These are phyloP conservation scores for Trypanosoma lewisi DNA, from an alignment of 208 protist genomes.

Conservation along the genomic window DNA sequence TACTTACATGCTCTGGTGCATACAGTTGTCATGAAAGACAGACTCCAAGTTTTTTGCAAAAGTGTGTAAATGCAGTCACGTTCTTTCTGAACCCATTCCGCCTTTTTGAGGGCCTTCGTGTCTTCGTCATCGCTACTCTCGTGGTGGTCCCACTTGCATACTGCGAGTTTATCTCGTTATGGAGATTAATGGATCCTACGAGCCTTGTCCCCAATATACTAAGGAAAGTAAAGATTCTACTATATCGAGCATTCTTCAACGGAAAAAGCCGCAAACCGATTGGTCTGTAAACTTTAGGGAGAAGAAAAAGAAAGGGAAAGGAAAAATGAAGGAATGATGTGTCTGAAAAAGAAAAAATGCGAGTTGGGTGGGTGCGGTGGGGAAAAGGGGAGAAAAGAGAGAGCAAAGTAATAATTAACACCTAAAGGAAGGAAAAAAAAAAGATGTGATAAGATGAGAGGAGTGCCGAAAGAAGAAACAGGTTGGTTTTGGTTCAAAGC, in stretches of 20 bases:
- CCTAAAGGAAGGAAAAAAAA: neutral
- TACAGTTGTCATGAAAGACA: slow-evolving; percentile 27
- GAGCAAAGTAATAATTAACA: too few species aligned
- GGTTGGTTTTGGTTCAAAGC: too few species aligned
- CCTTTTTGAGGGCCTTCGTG: slow-evolving; percentile 48
- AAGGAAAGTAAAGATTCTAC: slow-evolving; percentile 56
- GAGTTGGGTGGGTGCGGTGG: neutral
- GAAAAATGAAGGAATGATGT: neutral
- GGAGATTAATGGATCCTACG: slow-evolving; percentile 81
- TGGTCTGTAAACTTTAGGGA: slow-evolving; percentile 75
- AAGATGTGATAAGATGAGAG: neutral
- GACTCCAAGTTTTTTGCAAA: slow-evolving; percentile 19
- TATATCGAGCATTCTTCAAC: slow-evolving; percentile 49
- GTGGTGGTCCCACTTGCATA: slow-evolving; percentile 57
- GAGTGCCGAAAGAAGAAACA: neutral
- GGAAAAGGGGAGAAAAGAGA: slow-evolving; percentile 1
- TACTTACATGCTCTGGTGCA: slow-evolving; percentile 45
- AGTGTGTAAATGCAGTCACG: slow-evolving; percentile 42
- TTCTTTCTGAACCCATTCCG: slow-evolving; percentile 65
- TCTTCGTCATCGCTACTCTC: slow-evolving; percentile 55
- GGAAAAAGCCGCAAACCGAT: slow-evolving; percentile 78
- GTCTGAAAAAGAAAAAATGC: slow-evolving; percentile 1
- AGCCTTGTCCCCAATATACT: slow-evolving; percentile 55
- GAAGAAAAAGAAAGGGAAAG: slow-evolving; percentile 3
- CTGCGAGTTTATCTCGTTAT: slow-evolving; percentile 82